Evolutionary conservation across 1,284 basidiomycete genomes (phyloP).

Genomic region (Phellopilus nigrolimitatus): DNA sequence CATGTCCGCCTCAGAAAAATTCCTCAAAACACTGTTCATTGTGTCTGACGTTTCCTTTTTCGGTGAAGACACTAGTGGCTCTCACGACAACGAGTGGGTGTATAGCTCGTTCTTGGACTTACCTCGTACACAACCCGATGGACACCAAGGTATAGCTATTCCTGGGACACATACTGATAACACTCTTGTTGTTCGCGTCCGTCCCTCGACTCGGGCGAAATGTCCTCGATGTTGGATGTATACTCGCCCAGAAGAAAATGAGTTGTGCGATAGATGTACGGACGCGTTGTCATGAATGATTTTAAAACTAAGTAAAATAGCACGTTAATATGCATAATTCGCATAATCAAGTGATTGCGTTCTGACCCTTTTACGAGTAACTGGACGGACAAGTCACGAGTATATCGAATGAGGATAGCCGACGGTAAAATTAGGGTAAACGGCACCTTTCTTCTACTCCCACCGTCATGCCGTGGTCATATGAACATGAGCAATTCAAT

Average conservation of each 20-base stretch:
- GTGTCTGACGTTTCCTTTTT: conserved; percentile 61
- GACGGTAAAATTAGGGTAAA: too few relatives aligned
- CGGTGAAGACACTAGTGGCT: conserved; percentile 37
- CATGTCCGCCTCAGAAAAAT: conserved; percentile 38
- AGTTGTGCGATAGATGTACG: conserved; percentile 58
- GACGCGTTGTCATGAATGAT: too few relatives aligned
- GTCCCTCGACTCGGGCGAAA: conserved; percentile 51
- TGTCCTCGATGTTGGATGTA: conserved; percentile 82
- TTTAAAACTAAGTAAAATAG: too few relatives aligned
- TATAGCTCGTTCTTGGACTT: conserved; percentile 40
- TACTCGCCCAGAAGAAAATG: conserved; percentile 41
- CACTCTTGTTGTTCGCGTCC: conserved; percentile 43
- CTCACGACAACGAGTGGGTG: conserved; percentile 41
- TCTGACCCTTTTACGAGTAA: too few relatives aligned
- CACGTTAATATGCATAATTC: too few relatives aligned
- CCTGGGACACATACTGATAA: conserved; percentile 29
- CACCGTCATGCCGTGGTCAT: too few relatives aligned
- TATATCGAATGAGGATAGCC: too few relatives aligned
- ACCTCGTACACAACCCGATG: conserved; percentile 34
- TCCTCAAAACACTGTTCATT: conserved; percentile 71
- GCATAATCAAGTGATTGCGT: too few relatives aligned
- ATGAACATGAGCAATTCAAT: too few relatives aligned
- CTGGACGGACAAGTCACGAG: too few relatives aligned
- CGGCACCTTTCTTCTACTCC: background rate
- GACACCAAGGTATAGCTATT: background rate